Base-by-base conservation (phyloP, 306 rosid species). In the Vachellia collinsii region DNA sequence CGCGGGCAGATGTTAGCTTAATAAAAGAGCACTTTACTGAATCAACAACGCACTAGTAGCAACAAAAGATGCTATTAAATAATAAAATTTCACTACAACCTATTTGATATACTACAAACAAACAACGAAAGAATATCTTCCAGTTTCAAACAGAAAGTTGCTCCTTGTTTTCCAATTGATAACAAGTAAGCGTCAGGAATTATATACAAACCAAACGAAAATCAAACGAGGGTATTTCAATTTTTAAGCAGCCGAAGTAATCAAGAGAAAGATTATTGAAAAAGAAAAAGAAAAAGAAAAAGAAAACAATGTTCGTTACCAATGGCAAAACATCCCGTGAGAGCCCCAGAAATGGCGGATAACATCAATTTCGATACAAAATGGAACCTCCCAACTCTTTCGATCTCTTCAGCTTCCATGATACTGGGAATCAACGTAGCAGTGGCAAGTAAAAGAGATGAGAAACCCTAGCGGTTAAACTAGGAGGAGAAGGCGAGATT, bases 261-360 rank as follows among this genome's bases (percentile, higher is more conserved):
- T 41, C 50, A n/a, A 67, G 46, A 20, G 1, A 69, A 43, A 69
- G 19, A 22, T n/a, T 6, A 10, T 38, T 6, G 51, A n/a, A 20
- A 42, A 19, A 39, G 8, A 12, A 9, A 0, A n/a, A n/a, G n/a
- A n/a, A n/a, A 56, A 3, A 20, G 4, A 13, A 1, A 41, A 3
- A 11, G 29, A 65, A 67, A 22, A 19, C 12, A 22, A 61, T 5
- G n/a, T 8, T 22, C 23, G 41, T 56, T 76, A 90, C 93, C 91
- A 64, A 88, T 7, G 46, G 93, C 93, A 80, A 88, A 86, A 66
- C 82, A 84, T 9, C 43, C 76, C 22, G 61, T 71, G 16, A 47
- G 76, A 14, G 76, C 76, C 17, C 62, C 76, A 71, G 43, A 71
- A 71, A 71, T 71, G 43, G 76, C 62, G 14, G 25, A 71, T 14